Evolutionary conservation across 2,329 filamentous ascomycete species (phyloP).

Genomic region (Simplicillium sp.): DNA sequence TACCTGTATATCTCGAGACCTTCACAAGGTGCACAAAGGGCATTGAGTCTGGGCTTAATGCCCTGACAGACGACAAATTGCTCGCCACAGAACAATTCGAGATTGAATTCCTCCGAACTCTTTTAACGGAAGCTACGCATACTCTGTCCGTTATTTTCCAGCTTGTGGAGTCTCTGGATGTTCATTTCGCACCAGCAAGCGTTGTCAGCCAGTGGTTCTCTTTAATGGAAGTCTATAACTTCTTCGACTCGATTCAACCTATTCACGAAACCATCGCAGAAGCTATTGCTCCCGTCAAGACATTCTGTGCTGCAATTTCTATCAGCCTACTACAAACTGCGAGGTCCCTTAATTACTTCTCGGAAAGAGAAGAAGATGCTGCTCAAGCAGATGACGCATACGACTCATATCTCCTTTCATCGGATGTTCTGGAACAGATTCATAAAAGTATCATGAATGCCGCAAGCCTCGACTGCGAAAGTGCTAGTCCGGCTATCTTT

Average conservation of each 20-base stretch:
- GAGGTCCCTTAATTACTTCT: conserved; percentile 36
- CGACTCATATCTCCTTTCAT: conserved; percentile 58
- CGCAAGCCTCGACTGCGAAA: conserved; percentile 43
- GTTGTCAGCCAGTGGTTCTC: conserved; percentile 63
- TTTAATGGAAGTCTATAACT: conserved; percentile 58
- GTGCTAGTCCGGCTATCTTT: conserved; percentile 65
- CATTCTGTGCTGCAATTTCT: conserved; percentile 60
- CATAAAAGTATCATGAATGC: conserved; percentile 61
- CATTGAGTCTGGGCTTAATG: conserved; percentile 37
- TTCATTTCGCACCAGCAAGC: conserved; percentile 45
- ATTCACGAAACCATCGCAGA: conserved; percentile 32
- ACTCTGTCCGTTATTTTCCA: conserved; percentile 66
- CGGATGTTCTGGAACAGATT: conserved; percentile 60
- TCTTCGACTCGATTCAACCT: conserved; percentile 54
- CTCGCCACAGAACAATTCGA: conserved; percentile 43
- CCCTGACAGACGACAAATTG: conserved; percentile 39
- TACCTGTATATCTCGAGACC: conserved; percentile 37
- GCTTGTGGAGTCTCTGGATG: conserved; percentile 50
- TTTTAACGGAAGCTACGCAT: conserved; percentile 64
- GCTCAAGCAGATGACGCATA: conserved; percentile 25
- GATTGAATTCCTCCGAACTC: conserved; percentile 49
- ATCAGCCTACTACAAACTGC: conserved; percentile 61
- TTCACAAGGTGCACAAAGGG: conserved; percentile 38
- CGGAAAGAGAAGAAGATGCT: conserved; percentile 26
- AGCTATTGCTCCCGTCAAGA: conserved; percentile 56